Percentiles rank a stretch among this genome's conserved stretches.
phyloP scores from a whole-genome alignment of 345 rosid genomes.

The Passiflora organensis region DNA sequence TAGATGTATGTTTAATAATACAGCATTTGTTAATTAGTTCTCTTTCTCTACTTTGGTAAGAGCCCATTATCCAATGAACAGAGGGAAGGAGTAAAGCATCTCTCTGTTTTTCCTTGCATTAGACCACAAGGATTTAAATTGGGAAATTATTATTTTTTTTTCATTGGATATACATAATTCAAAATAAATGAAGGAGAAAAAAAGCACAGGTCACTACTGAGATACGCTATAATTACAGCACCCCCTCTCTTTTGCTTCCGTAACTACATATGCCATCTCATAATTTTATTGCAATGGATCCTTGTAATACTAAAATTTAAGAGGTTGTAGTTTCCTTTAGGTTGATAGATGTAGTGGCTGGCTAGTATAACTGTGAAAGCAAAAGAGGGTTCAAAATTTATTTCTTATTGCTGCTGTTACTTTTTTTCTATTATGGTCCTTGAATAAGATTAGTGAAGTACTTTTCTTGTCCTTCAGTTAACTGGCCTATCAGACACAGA shows the following conservation, averaged over 20 bases:
- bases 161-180: too few relatives aligned
- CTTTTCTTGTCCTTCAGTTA: slow-evolving; percentile 41
- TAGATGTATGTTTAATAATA: background rate
- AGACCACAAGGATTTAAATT: too few relatives aligned
- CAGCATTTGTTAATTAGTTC: background rate
- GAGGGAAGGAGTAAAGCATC: too few relatives aligned
- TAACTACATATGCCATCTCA: too few relatives aligned
- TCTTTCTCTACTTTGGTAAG: background rate
- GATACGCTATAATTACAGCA: too few relatives aligned
- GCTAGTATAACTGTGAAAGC: background rate
- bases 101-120: too few relatives aligned
- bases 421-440: background rate
- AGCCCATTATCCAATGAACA: too few relatives aligned
- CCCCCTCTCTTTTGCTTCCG: too few relatives aligned
- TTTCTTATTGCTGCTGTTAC: background rate
- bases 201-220: too few relatives aligned
- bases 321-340: background rate
- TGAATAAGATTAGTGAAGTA: background rate
- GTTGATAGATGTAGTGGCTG: background rate
- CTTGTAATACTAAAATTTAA: background rate
- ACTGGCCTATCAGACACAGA: slow-evolving; percentile 61
- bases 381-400: background rate
- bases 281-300: too few relatives aligned
- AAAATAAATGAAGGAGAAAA: too few relatives aligned
- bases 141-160: too few relatives aligned